Conservation (phyloP, 768 basidiomycete species). For the Leccinum uliginosum region DNA sequence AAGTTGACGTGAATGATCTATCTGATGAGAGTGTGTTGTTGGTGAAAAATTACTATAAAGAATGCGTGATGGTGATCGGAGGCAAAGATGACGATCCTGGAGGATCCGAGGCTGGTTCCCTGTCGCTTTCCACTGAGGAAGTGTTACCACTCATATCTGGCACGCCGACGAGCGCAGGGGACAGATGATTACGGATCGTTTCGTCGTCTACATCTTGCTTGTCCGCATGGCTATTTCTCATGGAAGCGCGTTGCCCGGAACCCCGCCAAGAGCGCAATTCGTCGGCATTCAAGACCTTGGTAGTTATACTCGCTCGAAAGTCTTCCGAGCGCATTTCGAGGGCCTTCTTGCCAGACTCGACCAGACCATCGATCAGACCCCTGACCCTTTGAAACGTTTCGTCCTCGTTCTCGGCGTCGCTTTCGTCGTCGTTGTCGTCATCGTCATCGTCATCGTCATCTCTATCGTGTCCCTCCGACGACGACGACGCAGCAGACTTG, state of each 20-base stretch:
- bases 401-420: constrained; percentile 35
- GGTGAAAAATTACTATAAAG: constrained; percentile 25
- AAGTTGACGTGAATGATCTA: constrained; percentile 23
- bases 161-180: constrained; percentile 18
- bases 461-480: constrained; percentile 38
- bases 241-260: constrained; percentile 24
- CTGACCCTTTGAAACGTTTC: constrained; percentile 61
- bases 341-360: constrained; percentile 55
- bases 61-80: constrained; percentile 43
- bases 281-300: constrained; percentile 71
- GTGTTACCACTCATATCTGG: constrained; percentile 11
- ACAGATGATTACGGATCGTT: constrained; percentile 20
- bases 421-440: constrained; percentile 37
- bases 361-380: constrained; percentile 55
- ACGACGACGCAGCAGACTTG: constrained; percentile 39
- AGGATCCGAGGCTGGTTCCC: constrained; percentile 18
- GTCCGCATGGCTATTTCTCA: constrained; percentile 9
- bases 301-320: constrained; percentile 42
- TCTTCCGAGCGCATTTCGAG: constrained; percentile 57
- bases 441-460: constrained; percentile 36
- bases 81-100: constrained; percentile 25
- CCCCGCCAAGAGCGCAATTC: constrained; percentile 63
- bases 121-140: constrained; percentile 27
- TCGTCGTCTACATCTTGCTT: constrained; percentile 29
- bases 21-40: constrained; percentile 3